Evolutionary conservation across 164 flowering plant genomes (phyloP).

Genomic region (Liriodendron chinense): DNA sequence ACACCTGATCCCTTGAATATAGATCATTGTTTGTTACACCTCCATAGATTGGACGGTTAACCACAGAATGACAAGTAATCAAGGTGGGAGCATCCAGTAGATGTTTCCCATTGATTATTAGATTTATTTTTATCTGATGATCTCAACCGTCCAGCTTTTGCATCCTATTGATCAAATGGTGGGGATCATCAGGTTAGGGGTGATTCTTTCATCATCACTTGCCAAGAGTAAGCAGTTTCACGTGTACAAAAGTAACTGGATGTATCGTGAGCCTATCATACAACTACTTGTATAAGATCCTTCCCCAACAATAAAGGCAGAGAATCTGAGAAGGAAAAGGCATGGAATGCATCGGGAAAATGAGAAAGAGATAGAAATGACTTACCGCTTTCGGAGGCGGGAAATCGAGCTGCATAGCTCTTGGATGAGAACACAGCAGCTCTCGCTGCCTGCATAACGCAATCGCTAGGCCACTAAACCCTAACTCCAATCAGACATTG

Average conservation of each 20-base stretch:
- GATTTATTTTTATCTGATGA: too few relatives aligned
- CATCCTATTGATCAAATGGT: not conserved
- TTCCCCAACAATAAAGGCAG: not conserved
- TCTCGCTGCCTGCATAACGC: constrained; percentile 21
- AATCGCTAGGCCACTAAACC: not conserved
- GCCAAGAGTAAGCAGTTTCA: too few relatives aligned
- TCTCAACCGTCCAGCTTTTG: not conserved
- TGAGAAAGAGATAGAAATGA: not conserved
- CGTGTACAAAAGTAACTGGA: too few relatives aligned
- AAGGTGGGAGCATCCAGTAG: too few relatives aligned
- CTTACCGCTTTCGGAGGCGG: constrained; percentile 4
- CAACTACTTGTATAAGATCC: not conserved
- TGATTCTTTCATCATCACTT: not conserved
- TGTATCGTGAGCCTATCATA: not conserved
- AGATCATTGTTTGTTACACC: too few relatives aligned
- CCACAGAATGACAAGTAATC: too few relatives aligned
- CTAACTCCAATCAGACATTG: not conserved
- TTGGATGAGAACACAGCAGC: constrained; percentile 9
- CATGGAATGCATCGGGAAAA: not conserved
- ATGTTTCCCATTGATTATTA: too few relatives aligned
- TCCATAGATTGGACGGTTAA: too few relatives aligned
- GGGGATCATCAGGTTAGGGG: not conserved
- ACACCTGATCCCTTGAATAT: too few relatives aligned
- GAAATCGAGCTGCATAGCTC: constrained; percentile 5
- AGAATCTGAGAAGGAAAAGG: not conserved